Conservation (phyloP, 225 moss, liverwort and hornwort genomes). For the Sphagnum contortum region DNA sequence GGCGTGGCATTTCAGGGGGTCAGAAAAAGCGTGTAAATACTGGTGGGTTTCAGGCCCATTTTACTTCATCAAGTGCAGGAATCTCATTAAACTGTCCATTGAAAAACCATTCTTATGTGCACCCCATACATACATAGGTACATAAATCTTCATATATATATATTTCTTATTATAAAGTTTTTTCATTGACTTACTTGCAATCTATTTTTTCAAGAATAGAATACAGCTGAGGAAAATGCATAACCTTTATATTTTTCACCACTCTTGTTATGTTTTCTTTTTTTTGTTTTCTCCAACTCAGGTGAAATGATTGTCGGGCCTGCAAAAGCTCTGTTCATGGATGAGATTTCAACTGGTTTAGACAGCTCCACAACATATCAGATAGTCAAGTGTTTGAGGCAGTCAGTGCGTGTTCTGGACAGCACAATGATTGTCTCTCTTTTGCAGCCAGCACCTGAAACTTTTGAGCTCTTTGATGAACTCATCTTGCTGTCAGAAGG, state of each 20-base stretch:
- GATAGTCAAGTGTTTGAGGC: slow-evolving; percentile 63
- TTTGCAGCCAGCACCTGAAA: slow-evolving; percentile 85
- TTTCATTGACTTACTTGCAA: too few species aligned
- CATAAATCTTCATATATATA: too few species aligned
- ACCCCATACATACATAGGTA: not conserved
- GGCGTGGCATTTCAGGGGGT: slow-evolving; percentile 28
- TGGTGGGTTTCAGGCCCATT: not conserved
- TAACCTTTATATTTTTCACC: too few species aligned
- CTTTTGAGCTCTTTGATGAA: slow-evolving; percentile 83
- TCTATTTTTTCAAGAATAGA: too few species aligned
- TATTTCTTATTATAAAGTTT: too few species aligned
- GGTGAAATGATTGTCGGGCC: slow-evolving; percentile 95
- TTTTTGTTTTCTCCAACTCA: slow-evolving; percentile 19
- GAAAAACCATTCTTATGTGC: too few species aligned
- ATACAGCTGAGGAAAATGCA: too few species aligned
- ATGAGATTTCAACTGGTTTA: slow-evolving; percentile 85
- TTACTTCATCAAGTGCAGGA: not conserved
- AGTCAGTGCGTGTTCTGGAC: slow-evolving; percentile 69
- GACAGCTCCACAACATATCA: slow-evolving; percentile 90
- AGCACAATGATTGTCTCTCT: slow-evolving; percentile 68
- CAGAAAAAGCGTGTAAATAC: slow-evolving; percentile 31
- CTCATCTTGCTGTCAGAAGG: slow-evolving; percentile 74
- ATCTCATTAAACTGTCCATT: not conserved
- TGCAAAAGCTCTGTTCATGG: slow-evolving; percentile 86
- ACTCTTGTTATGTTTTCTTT: too few species aligned